These are phyloP conservation scores for Boletus subcaerulescens DNA, from an alignment of 768 basidiomycete genomes.

Conservation along the genomic window DNA sequence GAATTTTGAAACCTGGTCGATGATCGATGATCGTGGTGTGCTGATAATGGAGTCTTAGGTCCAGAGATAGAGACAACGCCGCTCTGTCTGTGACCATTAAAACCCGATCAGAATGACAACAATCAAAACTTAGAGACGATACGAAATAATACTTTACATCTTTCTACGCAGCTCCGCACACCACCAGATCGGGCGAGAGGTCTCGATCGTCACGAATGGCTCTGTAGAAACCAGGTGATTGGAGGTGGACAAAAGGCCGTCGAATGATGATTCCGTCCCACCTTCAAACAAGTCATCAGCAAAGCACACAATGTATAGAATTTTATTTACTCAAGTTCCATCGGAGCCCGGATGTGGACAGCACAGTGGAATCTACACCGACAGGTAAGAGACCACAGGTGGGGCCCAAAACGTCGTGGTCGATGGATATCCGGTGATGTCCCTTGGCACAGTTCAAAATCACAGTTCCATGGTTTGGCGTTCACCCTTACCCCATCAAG, in stretches of 20 bases:
- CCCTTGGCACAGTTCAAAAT: conserved; percentile 49
- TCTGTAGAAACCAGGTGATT: conserved; percentile 81
- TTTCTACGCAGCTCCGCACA: conserved; percentile 60
- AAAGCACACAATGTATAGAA: neutral
- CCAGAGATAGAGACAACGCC: no score
- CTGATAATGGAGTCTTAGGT: no score
- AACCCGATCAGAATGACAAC: no score
- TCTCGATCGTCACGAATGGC: conserved; percentile 65
- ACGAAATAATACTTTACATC: neutral
- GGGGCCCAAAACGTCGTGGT: conserved; percentile 70
- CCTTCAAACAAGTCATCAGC: conserved; percentile 36
- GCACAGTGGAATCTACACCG: conserved; percentile 68
- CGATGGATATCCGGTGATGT: conserved; percentile 72
- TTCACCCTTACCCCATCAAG: conserved; percentile 59
- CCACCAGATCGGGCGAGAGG: conserved; percentile 88
- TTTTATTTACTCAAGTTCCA: conserved; percentile 80
- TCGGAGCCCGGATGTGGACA: conserved; percentile 80
- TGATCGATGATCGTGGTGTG: no score
- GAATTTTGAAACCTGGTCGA: no score
- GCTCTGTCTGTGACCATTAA: no score
- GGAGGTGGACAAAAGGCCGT: conserved; percentile 86
- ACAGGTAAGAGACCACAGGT: conserved; percentile 96
- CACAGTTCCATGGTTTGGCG: neutral
- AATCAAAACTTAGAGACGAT: no score
- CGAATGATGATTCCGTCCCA: conserved; percentile 70